Conservation (phyloP, 176 grass and related monocot species). For the Lolium perenne region DNA sequence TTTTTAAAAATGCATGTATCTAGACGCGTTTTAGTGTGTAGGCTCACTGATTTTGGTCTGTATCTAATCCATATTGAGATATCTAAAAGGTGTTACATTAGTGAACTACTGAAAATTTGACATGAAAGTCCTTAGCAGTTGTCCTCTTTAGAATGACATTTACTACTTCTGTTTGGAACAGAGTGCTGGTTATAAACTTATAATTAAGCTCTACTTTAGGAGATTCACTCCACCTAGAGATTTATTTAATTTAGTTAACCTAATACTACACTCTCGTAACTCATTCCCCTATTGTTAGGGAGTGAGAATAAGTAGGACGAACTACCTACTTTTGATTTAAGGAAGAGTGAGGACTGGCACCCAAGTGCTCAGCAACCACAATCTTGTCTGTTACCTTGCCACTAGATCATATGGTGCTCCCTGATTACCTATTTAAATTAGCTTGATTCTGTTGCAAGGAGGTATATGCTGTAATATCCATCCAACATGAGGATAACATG, state of each 20-base stretch:
- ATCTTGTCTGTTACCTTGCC: not conserved
- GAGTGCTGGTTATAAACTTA: slow-evolving; percentile 33
- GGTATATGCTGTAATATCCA: not conserved
- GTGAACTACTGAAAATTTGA: slow-evolving; percentile 2
- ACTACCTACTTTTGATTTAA: not conserved
- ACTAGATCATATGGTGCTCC: not conserved
- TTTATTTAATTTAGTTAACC: slow-evolving; percentile 12
- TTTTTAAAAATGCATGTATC: no score
- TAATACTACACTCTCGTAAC: not conserved
- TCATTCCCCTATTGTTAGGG: not conserved
- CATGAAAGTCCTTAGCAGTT: slow-evolving; percentile 10
- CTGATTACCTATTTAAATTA: slow-evolving; percentile 4
- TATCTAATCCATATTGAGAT: no score
- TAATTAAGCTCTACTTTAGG: slow-evolving; percentile 8
- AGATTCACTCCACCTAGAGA: slow-evolving; percentile 24
- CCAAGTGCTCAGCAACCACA: not conserved
- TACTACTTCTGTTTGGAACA: slow-evolving; percentile 33
- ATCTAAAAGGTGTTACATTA: no score
- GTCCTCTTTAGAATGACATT: slow-evolving; percentile 22
- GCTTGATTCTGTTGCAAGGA: not conserved
- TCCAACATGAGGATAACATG: not conserved
- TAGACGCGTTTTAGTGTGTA: no score
- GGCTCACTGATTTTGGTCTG: no score
- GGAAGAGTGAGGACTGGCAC: slow-evolving; percentile 10
- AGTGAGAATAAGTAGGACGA: not conserved